These are phyloP conservation scores for Penstemon davidsonii DNA, from an alignment of 257 asterid genomes.

Conservation along the genomic window DNA sequence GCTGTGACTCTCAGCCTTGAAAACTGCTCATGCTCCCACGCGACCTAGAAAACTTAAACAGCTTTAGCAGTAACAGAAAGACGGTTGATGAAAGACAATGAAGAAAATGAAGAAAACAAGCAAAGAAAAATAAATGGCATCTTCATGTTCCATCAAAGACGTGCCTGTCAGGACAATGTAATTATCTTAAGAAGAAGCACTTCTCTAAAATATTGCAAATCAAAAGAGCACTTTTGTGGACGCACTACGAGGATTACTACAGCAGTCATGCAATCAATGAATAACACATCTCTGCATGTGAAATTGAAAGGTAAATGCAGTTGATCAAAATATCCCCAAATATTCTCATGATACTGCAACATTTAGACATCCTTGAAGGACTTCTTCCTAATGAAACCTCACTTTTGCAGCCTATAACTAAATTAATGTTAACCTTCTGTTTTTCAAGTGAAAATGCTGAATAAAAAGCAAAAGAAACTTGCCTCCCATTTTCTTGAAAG, in stretches of 20 bases:
- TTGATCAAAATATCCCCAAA: background rate
- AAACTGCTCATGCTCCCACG: conserved; percentile 99
- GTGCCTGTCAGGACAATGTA: conserved; percentile 1
- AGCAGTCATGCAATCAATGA: background rate
- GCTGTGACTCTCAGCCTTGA: conserved; percentile 91
- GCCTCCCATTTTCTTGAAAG: background rate
- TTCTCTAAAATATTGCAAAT: background rate
- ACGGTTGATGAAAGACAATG: conserved; percentile 15
- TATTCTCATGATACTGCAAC: background rate
- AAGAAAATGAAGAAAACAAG: conserved; percentile 19
- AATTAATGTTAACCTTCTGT: background rate
- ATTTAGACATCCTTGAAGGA: background rate
- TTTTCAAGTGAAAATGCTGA: background rate
- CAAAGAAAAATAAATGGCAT: background rate
- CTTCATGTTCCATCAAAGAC: conserved; percentile 1
- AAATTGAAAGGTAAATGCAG: background rate
- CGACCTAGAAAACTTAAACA: conserved; percentile 64
- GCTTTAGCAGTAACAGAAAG: conserved; percentile 35
- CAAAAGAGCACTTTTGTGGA: background rate
- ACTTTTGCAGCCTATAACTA: background rate
- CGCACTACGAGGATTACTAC: background rate
- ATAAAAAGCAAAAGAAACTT: background rate
- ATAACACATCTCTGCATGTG: background rate
- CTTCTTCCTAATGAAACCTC: background rate
- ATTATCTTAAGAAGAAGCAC: conserved; percentile 13